Evolutionary conservation across 106 monocot genomes (phyloP).

Genomic region (Triglochin maritima): DNA sequence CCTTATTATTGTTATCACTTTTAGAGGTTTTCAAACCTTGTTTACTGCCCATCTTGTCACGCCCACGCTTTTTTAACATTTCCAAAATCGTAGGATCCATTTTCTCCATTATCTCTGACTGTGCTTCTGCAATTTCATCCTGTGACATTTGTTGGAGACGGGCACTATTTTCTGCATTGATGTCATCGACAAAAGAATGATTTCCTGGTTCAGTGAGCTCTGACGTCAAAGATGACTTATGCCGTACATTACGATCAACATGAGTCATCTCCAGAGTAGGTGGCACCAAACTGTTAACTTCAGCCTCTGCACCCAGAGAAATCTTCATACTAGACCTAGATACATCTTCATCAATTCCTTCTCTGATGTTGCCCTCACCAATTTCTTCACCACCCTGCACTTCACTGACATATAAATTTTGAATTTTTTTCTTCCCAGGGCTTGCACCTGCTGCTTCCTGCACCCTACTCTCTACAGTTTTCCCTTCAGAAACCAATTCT

Average conservation of each 20-base stretch:
- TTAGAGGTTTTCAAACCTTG: background rate
- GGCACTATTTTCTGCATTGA: constrained; percentile 58
- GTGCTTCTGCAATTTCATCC: constrained; percentile 77
- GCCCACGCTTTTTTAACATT: constrained; percentile 68
- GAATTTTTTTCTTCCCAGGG: background rate
- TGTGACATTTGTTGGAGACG: constrained; percentile 57
- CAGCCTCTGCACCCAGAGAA: background rate
- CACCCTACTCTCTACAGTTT: constrained; percentile 5
- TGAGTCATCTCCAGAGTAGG: background rate
- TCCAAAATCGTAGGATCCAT: constrained; percentile 57
- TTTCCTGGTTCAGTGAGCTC: background rate
- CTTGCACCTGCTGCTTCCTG: background rate
- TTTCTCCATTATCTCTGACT: constrained; percentile 64
- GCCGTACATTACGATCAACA: background rate
- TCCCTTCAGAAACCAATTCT: constrained; percentile 22
- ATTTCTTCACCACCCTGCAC: background rate
- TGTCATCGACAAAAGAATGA: constrained; percentile 38
- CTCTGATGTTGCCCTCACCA: too few species aligned
- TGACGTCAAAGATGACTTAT: background rate
- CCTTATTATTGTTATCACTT: constrained; percentile 8
- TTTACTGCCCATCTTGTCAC: constrained; percentile 29
- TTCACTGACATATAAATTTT: background rate
- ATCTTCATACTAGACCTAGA: background rate
- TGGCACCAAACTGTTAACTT: background rate
- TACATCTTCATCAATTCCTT: background rate